A percentile compares a stretch with the other conserved stretches of the same genome.
Evolutionary conservation across 805 yeast genomes (phyloP).

Genomic region (Lipomyces orientalis): DNA sequence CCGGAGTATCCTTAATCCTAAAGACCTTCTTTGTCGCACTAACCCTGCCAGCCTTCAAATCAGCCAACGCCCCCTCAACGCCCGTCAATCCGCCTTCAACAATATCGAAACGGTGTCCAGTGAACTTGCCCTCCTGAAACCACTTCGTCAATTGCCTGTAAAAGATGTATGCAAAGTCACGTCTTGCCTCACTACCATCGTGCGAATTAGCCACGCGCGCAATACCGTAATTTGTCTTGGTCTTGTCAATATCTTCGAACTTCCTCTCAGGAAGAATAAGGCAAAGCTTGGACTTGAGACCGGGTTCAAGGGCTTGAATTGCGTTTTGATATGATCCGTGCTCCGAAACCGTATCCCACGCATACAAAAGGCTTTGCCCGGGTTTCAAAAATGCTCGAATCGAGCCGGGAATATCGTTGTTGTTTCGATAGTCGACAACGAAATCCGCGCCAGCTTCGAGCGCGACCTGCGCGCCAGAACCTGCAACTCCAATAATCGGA

Average conservation of each 20-base stretch:
- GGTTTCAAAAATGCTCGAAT: slow-evolving; percentile 8
- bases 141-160: slow-evolving; percentile 10
- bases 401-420: slow-evolving; percentile 2
- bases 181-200: neutral
- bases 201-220: slow-evolving; percentile 16
- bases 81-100: slow-evolving; percentile 19
- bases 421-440: slow-evolving; percentile 21
- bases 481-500: slow-evolving; percentile 29
- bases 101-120: slow-evolving; percentile 18
- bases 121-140: slow-evolving; percentile 16
- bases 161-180: slow-evolving; percentile 15
- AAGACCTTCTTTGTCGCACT: slow-evolving; percentile 19
- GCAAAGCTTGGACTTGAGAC: slow-evolving; percentile 4
- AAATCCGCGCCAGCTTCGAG: slow-evolving; percentile 18
- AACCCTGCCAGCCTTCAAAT: slow-evolving; percentile 8
- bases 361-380: slow-evolving; percentile 17
- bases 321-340: slow-evolving; percentile 9
- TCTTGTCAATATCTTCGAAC: neutral
- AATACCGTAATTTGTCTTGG: neutral
- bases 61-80: slow-evolving; percentile 4
- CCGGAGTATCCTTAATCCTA: slow-evolving; percentile 22
- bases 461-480: slow-evolving; percentile 17
- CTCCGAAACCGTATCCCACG: slow-evolving; percentile 21
- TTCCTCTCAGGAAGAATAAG: slow-evolving; percentile 17
- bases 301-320: slow-evolving; percentile 12